These are phyloP conservation scores for Orbilia oligospora DNA, from an alignment of 2,329 filamentous ascomycete genomes.

Conservation along the genomic window DNA sequence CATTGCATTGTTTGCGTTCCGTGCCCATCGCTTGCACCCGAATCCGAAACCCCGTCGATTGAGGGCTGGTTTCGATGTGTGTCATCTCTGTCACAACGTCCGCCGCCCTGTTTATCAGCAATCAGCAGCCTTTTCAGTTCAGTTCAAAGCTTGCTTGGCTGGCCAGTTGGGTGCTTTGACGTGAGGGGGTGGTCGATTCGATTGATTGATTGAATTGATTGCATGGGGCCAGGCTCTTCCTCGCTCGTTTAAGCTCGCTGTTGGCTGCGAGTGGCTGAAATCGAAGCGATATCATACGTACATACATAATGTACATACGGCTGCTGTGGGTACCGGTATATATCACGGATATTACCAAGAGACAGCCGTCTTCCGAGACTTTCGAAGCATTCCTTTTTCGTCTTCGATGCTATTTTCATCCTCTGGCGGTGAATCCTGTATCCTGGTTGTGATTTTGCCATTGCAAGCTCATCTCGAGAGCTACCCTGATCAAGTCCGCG, in stretches of 20 bases:
- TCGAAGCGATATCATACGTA: constrained; percentile 23
- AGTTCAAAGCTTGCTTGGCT: background rate
- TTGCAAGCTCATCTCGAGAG: constrained; percentile 40
- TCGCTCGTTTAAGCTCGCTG: constrained; percentile 27
- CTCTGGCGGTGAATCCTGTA: constrained; percentile 4
- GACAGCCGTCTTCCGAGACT: background rate
- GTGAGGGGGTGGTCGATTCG: constrained; percentile 29
- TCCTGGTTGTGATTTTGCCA: background rate
- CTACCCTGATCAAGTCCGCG: constrained; percentile 11
- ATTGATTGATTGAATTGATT: constrained; percentile 36
- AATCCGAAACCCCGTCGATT: constrained; percentile 57
- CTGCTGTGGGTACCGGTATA: constrained; percentile 9
- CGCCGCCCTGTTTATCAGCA: constrained; percentile 36
- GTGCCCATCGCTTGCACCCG: constrained; percentile 50
- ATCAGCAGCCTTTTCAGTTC: constrained; percentile 9
- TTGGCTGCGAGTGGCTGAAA: constrained; percentile 8
- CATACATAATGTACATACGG: too few relatives aligned
- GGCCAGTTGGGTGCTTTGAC: constrained; percentile 23
- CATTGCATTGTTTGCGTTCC: constrained; percentile 48
- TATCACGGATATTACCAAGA: constrained; percentile 30
- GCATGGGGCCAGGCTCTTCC: constrained; percentile 13
- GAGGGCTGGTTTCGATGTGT: constrained; percentile 50
- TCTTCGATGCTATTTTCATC: constrained; percentile 31
- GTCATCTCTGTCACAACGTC: constrained; percentile 53
- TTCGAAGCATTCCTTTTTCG: background rate